Evolutionary conservation across 345 rosid species (phyloP).

Genomic region (Adansonia digitata): DNA sequence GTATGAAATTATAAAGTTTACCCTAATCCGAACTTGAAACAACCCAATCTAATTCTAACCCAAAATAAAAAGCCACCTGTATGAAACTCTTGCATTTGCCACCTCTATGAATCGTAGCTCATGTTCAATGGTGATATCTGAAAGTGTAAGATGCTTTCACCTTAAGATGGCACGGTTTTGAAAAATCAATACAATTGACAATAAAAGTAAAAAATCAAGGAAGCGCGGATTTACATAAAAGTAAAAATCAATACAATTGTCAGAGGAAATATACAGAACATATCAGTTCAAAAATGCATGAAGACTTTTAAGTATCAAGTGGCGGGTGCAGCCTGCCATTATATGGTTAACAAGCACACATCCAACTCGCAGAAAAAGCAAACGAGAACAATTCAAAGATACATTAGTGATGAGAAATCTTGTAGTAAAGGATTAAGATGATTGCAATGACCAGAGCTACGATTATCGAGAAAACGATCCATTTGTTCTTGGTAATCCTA

Average conservation of each 20-base stretch:
- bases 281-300: background rate
- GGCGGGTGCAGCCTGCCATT: background rate
- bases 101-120: background rate
- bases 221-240: background rate
- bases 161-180: background rate
- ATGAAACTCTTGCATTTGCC: too few relatives aligned
- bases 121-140: background rate
- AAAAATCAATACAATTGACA: too few relatives aligned
- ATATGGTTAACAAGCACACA: background rate
- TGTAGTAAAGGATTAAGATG: slow-evolving; percentile 51
- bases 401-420: slow-evolving; percentile 40
- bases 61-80: too few relatives aligned
- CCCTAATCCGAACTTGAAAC: too few relatives aligned
- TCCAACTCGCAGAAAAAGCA: slow-evolving; percentile 18
- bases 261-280: background rate
- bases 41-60: too few relatives aligned
- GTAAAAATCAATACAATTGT: background rate
- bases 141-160: background rate
- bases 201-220: too few relatives aligned
- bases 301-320: background rate
- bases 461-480: slow-evolving; percentile 49
- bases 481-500: slow-evolving; percentile 78
- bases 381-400: background rate
- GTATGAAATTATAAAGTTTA: too few relatives aligned
- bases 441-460: slow-evolving; percentile 60